Percentiles rank a stretch among this genome's conserved stretches.
These are phyloP conservation scores for Acer campestre DNA, from an alignment of 345 rosid genomes.

Conservation along the genomic window DNA sequence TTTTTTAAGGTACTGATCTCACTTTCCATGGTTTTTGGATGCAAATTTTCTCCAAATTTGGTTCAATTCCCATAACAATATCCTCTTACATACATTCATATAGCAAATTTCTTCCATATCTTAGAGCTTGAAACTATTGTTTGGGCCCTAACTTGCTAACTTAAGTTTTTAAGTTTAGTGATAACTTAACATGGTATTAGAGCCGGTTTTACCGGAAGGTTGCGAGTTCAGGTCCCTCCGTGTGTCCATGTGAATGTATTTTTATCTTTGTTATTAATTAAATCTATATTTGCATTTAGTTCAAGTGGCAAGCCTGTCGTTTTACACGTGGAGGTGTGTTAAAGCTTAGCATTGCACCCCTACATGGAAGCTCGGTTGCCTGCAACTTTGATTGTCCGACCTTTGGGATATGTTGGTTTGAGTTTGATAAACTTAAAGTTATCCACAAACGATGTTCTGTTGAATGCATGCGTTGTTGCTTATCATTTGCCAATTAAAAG, in stretches of 20 bases:
- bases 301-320: background rate
- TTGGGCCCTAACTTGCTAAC: background rate
- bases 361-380: background rate
- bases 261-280: too few species aligned
- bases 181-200: background rate
- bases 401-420: background rate
- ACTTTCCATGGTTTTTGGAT: background rate
- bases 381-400: background rate
- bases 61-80: constrained; percentile 10
- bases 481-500: background rate
- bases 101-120: background rate
- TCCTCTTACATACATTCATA: background rate
- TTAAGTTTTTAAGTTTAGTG: background rate
- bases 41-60: constrained; percentile 18
- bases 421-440: background rate
- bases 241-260: background rate
- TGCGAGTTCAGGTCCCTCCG: background rate
- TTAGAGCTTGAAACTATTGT: background rate
- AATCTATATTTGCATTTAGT: background rate
- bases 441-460: background rate
- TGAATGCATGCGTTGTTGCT: background rate
- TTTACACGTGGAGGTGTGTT: background rate
- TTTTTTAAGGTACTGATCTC: constrained; percentile 67
- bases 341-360: background rate
- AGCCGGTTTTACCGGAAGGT: background rate